These are phyloP conservation scores for Ophiocordyceps camponoti-saundersi DNA, from an alignment of 2,329 filamentous ascomycete species.

Conservation along the genomic window DNA sequence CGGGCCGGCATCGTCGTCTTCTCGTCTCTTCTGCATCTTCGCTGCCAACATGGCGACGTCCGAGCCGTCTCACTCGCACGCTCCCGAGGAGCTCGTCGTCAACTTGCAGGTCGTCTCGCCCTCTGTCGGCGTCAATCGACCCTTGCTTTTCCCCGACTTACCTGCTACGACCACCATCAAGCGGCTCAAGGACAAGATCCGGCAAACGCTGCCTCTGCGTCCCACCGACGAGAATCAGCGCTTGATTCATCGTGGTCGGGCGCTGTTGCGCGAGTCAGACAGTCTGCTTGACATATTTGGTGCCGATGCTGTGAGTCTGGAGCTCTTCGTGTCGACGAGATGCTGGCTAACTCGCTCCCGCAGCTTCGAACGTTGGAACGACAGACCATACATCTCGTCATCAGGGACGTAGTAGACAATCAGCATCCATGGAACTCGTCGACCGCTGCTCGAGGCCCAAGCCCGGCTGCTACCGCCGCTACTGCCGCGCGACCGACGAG, in stretches of 20 bases:
- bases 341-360: not conserved
- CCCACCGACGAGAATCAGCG: constrained; percentile 38
- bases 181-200: constrained; percentile 41
- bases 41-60: constrained; percentile 19
- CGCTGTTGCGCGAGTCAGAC: constrained; percentile 35
- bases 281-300: constrained; percentile 41
- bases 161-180: constrained; percentile 34
- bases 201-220: constrained; percentile 28
- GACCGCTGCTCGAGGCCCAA: constrained; percentile 10
- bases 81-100: constrained; percentile 22
- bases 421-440: constrained; percentile 11
- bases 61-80: constrained; percentile 11
- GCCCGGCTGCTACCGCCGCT: constrained; percentile 8
- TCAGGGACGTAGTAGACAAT: constrained; percentile 21
- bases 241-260: constrained; percentile 42
- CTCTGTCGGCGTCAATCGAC: constrained; percentile 32
- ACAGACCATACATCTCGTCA: constrained; percentile 36
- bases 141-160: constrained; percentile 30
- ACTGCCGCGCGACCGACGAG: constrained; percentile 7
- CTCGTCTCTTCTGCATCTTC: not conserved
- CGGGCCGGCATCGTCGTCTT: not conserved
- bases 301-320: constrained; percentile 27
- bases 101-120: constrained; percentile 43
- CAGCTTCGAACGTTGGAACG: constrained; percentile 27
- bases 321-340: not conserved